A percentile compares a stretch with the other conserved stretches of the same genome.
Conservation (phyloP, 148 eudicot genomes). For the Chenopodium suecicum region DNA sequence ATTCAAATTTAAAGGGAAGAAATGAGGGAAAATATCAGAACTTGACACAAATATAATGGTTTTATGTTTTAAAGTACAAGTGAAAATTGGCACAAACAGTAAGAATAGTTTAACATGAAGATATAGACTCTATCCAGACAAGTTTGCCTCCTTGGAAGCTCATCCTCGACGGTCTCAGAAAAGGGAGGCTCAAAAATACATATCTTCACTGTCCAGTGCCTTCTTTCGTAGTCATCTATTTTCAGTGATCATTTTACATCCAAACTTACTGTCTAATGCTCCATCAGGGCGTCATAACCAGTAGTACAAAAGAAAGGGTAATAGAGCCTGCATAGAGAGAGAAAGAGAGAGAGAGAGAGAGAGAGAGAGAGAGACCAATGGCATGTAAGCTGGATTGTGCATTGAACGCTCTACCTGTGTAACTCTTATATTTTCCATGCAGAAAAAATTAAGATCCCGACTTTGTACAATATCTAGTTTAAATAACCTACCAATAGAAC, state of each 20-base stretch:
- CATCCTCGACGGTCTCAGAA: neutral
- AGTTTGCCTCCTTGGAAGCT: neutral
- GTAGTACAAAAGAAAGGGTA: neutral
- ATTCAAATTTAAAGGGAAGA: too few species aligned
- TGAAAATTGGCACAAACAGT: neutral
- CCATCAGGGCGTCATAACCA: neutral
- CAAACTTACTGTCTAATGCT: neutral
- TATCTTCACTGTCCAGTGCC: neutral
- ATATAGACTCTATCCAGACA: neutral
- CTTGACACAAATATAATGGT: too few species aligned
- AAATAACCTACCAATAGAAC: conserved; percentile 21
- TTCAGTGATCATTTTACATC: neutral
- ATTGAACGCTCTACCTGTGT: conserved; percentile 6
- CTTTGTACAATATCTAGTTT: conserved; percentile 33
- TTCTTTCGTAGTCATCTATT: neutral
- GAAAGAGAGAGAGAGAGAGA: neutral
- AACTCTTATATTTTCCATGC: conserved; percentile 31
- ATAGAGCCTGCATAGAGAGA: neutral
- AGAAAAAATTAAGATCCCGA: conserved; percentile 27
- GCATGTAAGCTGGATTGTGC: neutral
- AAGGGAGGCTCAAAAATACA: neutral
- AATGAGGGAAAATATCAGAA: too few species aligned
- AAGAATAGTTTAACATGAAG: neutral
- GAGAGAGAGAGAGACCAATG: neutral
- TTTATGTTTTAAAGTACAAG: neutral